Conservation (phyloP, 108 stramenopile species). For the Cyclotella choctawhatcheeana region DNA sequence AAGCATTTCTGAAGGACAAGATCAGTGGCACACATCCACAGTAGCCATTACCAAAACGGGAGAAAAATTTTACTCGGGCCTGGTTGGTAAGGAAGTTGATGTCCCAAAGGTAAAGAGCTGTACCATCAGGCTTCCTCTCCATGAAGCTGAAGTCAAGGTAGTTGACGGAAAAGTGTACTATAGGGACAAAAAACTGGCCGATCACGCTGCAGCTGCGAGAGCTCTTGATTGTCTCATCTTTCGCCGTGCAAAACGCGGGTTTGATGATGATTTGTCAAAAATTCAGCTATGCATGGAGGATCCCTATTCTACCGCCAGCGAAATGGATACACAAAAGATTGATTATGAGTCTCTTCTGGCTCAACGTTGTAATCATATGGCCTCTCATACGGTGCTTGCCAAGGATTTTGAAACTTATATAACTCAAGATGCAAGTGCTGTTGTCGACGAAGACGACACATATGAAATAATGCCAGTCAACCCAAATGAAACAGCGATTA, state of each 20-base stretch:
- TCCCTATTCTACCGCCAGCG: slow-evolving; percentile 15
- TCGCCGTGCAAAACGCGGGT: too few relatives aligned
- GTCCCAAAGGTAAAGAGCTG: not conserved
- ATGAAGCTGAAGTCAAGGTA: slow-evolving; percentile 18
- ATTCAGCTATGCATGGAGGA: slow-evolving; percentile 38
- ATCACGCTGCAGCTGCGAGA: too few relatives aligned
- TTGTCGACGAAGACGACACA: too few relatives aligned
- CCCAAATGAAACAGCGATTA: not conserved
- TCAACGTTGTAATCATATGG: not conserved
- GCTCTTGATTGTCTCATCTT: too few relatives aligned
- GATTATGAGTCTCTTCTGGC: slow-evolving; percentile 12
- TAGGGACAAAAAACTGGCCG: slow-evolving; percentile 10
- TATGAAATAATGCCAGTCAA: not conserved
- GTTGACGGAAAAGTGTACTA: slow-evolving; percentile 45
- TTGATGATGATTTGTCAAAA: too few relatives aligned
- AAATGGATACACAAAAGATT: not conserved
- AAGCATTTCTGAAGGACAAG: not conserved
- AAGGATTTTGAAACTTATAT: too few relatives aligned
- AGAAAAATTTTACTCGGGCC: slow-evolving; percentile 31
- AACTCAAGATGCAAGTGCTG: too few relatives aligned
- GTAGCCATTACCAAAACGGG: slow-evolving; percentile 27
- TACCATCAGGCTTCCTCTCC: not conserved
- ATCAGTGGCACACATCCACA: slow-evolving; percentile 34
- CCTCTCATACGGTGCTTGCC: too few relatives aligned
- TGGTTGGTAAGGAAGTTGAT: slow-evolving; percentile 19